Base-by-base conservation (phyloP, 2,329 filamentous ascomycete genomes). In the Niveomyces coronatus region DNA sequence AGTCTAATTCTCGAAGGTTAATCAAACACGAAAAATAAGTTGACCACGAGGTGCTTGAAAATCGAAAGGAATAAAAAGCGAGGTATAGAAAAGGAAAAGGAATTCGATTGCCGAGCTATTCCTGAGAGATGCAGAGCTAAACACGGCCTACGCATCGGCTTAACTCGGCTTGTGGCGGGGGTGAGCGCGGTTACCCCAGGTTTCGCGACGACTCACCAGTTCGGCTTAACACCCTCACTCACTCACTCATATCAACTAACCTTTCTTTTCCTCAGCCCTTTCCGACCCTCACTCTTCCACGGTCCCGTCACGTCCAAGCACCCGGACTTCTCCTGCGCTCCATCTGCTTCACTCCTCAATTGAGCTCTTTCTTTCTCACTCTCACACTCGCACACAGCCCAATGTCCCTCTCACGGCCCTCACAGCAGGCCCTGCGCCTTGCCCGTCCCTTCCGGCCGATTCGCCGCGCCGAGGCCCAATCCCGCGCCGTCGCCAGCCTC, bases 401-500 rank as follows among this genome's bases (percentile, higher is more conserved):
- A 45, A 76, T 75, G 71, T 63, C 67, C 29, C 51, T 69, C 42
- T 56, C 64, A 41, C 57, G 65, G 47, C 62, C 63, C 38, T 65
- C 68, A 26, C 61, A 64, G 45, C 63, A 67, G 48, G 60, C 65
- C 23, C 42, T 65, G 26, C 54, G 55, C 37, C 54, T 71, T 41
- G 61, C 67, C 36, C 49, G 52, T 41, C 53, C 53, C 47, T 46
- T 56, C 32, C 45, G n/a, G n/a, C n/a, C n/a, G n/a, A n/a, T n/a
- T n/a, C n/a, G n/a, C n/a, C n/a, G n/a, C n/a, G n/a, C n/a, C n/a
- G n/a, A n/a, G n/a, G n/a, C n/a, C n/a, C n/a, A n/a, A n/a, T n/a
- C n/a, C n/a, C 58, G 62, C 42, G 52, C 64, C 39, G 69, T 83
- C 49, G 82, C 88, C 42, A 86, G 76, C 30, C 88, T 94, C 59